Base-by-base conservation (phyloP, 2,329 filamentous ascomycete genomes). In the Penicillium sp. region DNA sequence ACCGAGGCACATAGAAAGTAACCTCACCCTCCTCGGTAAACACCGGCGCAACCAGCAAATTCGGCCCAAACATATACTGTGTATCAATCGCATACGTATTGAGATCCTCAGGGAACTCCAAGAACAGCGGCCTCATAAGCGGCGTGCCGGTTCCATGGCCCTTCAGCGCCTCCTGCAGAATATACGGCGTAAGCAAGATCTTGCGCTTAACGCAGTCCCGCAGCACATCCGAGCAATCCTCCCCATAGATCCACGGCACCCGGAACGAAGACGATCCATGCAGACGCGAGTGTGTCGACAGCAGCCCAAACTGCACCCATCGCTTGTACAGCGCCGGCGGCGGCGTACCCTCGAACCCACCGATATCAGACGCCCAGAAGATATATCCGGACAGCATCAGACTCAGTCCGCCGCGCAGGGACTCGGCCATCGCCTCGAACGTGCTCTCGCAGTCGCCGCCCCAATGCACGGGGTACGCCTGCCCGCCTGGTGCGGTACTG, bases 381-480 rank as follows among this genome's bases (percentile, higher is more conserved):
- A 78, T 77, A 64, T 81, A 85, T 2, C 82, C 82, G 39, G 77
- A 80, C 2, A 86, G 69, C 13, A 81, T 80, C 38, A 85, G 75
- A 8, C 77, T 79, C 2, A 86, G 68, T 0, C 83, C 83, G 13
- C 83, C 83, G 8, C 83, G 79, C 6, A 86, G 68, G 1, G 80
- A 84, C 68, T 88, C 84, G 3, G 82, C 84, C 73, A 88, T 83
- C 15, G 83, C 84, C 60, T 85, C 82, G 39, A 83, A 81, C 1
- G 84, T 87, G 28, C 79, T 84, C 67, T 88, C 84, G 64, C 83
- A 87, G 69, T 88, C 84, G 48, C 84, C 85, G 31, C 84, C 84
- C 85, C 84, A 87, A 43, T 80, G 77, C 2, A 86, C 73, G 0
- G 84, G 84, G 64, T 85, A 87, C 5, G 79, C 73, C 67, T 88